These are phyloP conservation scores for Plectranthus barbatus DNA, from an alignment of 257 asterid species.

Conservation along the genomic window DNA sequence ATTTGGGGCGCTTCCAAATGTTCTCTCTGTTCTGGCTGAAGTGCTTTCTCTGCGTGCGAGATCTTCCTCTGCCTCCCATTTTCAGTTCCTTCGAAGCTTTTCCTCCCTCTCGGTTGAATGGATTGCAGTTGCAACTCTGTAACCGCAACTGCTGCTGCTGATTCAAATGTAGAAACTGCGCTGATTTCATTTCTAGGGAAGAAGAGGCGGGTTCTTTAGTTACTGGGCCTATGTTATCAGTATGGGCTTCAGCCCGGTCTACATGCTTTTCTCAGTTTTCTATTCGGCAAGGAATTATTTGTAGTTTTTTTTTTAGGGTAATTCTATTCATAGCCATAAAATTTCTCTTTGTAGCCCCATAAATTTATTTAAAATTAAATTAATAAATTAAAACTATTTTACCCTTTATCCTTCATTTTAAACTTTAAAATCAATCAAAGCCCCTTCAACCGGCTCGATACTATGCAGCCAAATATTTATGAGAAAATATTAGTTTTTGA, in stretches of 20 bases:
- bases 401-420: too few relatives aligned
- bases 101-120: not conserved
- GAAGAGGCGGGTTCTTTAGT: slow-evolving; percentile 11
- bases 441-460: too few relatives aligned
- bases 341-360: too few relatives aligned
- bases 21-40: slow-evolving; percentile 75
- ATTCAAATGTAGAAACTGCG: slow-evolving; percentile 10
- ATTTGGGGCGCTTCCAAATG: slow-evolving; percentile 72
- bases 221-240: not conserved
- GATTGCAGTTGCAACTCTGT: not conserved
- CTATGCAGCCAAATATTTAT: too few relatives aligned
- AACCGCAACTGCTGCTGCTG: not conserved
- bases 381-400: too few relatives aligned
- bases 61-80: slow-evolving; percentile 86
- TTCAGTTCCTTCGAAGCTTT: not conserved
- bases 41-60: slow-evolving; percentile 94
- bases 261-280: too few relatives aligned
- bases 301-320: too few relatives aligned
- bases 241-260: not conserved
- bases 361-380: too few relatives aligned
- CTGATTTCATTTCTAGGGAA: not conserved
- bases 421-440: too few relatives aligned
- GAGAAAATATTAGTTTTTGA: too few relatives aligned
- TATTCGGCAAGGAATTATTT: too few relatives aligned
- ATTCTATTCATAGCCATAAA: too few relatives aligned